These are phyloP conservation scores for Hypsizygus marmoreus DNA, from an alignment of 768 basidiomycete genomes.

Conservation along the genomic window DNA sequence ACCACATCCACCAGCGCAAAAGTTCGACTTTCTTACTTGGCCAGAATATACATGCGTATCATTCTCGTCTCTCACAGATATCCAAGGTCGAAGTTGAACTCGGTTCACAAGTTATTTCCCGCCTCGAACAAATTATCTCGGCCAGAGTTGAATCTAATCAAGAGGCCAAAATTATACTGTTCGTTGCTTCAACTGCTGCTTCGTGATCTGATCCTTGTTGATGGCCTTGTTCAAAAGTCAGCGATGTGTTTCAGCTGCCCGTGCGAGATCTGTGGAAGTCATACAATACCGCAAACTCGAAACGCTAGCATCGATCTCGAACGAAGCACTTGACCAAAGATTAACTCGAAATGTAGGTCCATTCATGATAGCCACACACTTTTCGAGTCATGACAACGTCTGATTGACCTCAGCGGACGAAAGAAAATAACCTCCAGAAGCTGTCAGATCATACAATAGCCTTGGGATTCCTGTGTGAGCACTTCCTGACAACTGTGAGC, in stretches of 20 bases:
- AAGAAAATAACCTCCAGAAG: slow-evolving; percentile 18
- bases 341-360: slow-evolving; percentile 5
- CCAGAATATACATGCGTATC: slow-evolving; percentile 24
- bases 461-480: slow-evolving; percentile 27
- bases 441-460: slow-evolving; percentile 23
- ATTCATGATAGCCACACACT: background rate
- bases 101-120: background rate
- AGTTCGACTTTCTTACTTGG: background rate
- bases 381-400: background rate
- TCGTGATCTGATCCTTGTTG: background rate
- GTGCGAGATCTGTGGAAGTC: no score
- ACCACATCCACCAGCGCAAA: background rate
- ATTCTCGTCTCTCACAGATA: slow-evolving; percentile 17
- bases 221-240: no score
- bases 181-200: background rate
- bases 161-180: slow-evolving; percentile 3
- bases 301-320: no score
- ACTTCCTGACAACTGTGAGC: slow-evolving; percentile 25
- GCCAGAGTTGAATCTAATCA: slow-evolving; percentile 2
- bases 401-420: slow-evolving; percentile 15
- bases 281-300: no score
- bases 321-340: no score
- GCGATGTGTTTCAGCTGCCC: no score
- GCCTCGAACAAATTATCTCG: slow-evolving; percentile 3
- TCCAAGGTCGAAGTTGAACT: slow-evolving; percentile 9